Percentiles rank a stretch among this genome's conserved stretches.
phyloP scores from a whole-genome alignment of 2,329 filamentous ascomycete genomes.

The Curvularia hawaiiensis region DNA sequence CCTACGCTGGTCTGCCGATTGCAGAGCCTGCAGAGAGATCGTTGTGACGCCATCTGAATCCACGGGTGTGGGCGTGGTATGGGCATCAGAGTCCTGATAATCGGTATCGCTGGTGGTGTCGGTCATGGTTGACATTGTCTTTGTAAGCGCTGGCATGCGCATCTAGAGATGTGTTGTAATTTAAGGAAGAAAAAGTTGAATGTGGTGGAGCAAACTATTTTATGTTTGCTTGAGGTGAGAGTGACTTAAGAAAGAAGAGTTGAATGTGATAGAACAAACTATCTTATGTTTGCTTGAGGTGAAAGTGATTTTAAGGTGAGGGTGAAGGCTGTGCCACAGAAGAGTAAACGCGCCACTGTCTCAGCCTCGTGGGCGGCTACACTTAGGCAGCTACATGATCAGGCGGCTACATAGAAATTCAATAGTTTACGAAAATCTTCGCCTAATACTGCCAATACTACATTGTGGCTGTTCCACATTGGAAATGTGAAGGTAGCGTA shows the following conservation, averaged over 20 bases:
- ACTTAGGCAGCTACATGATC: neutral
- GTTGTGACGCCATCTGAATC: slow-evolving; percentile 33
- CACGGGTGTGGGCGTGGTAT: slow-evolving; percentile 1
- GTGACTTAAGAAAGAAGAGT: too few relatives aligned
- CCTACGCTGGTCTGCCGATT: slow-evolving; percentile 52
- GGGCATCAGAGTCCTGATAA: neutral
- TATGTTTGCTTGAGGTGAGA: too few relatives aligned
- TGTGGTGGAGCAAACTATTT: neutral
- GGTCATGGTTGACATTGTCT: neutral
- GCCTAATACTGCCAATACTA: neutral
- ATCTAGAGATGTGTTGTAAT: slow-evolving; percentile 52
- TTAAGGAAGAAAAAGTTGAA: neutral
- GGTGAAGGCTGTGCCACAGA: neutral
- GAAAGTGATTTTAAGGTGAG: neutral
- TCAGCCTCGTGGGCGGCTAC: neutral
- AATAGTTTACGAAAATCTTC: neutral
- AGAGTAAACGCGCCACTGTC: neutral
- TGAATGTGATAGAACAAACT: too few relatives aligned
- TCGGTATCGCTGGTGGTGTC: slow-evolving; percentile 3
- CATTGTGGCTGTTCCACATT: neutral
- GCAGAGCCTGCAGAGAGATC: slow-evolving; percentile 49
- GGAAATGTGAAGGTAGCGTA: too few relatives aligned
- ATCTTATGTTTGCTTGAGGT: neutral
- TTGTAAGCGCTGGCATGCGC: slow-evolving; percentile 48
- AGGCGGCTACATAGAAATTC: neutral